phyloP scores from a whole-genome alignment of 495 filamentous ascomycete genomes.

The Neurospora sp. region DNA sequence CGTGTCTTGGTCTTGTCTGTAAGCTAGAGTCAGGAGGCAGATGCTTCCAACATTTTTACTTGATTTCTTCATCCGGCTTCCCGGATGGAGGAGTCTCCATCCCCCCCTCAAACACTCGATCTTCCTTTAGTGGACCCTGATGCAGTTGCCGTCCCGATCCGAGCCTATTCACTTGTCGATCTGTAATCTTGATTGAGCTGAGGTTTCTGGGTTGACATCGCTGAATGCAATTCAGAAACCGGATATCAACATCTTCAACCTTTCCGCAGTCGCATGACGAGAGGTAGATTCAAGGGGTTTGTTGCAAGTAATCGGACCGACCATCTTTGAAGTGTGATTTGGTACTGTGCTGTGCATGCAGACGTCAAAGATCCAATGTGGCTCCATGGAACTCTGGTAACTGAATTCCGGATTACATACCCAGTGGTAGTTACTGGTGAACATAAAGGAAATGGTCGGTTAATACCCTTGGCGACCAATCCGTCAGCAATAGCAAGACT shows the following conservation, averaged over 20 bases:
- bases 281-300: slow-evolving; percentile 3
- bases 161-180: background rate
- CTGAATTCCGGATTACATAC: background rate
- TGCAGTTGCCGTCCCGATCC: background rate
- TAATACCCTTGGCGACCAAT: background rate
- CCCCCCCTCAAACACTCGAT: background rate
- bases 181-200: background rate
- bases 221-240: background rate
- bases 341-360: background rate
- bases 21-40: background rate
- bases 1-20: background rate
- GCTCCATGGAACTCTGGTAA: background rate
- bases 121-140: background rate
- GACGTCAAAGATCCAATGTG: background rate
- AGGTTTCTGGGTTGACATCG: background rate
- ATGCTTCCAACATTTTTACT: background rate
- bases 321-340: background rate
- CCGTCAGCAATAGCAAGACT: background rate
- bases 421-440: background rate
- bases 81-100: background rate
- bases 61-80: background rate
- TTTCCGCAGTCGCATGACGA: background rate
- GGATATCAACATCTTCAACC: background rate
- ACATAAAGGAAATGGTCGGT: background rate
- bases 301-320: slow-evolving; percentile 23